Conservation (phyloP, 768 basidiomycete species). For the Termitomyces heimii region DNA sequence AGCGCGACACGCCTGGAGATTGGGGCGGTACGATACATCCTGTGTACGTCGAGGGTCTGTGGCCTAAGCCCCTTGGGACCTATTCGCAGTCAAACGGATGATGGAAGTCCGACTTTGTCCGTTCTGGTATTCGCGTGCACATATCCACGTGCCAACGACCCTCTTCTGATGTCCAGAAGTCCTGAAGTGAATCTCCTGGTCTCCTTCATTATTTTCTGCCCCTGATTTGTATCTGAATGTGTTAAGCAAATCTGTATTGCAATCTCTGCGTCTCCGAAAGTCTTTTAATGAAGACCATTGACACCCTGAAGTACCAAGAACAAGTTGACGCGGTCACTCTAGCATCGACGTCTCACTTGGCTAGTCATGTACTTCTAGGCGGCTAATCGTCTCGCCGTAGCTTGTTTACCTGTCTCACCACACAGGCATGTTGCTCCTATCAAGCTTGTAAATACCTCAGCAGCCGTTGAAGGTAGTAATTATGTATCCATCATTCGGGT, state of each 20-base stretch:
- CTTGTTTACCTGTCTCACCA: neutral
- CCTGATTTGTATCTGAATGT: neutral
- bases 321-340: neutral
- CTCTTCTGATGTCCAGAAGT: neutral
- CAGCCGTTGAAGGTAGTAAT: neutral
- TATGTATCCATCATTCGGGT: neutral
- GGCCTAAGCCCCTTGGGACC: slow-evolving; percentile 11
- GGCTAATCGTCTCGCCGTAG: too few species aligned
- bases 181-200: neutral
- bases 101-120: slow-evolving; percentile 32
- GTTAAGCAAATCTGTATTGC: neutral
- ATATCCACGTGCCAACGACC: neutral
- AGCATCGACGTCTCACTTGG: neutral
- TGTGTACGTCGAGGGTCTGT: slow-evolving; percentile 18
- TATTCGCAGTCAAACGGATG: slow-evolving; percentile 5
- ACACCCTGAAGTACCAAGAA: neutral
- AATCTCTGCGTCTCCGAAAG: neutral
- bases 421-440: neutral
- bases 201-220: neutral
- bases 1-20: slow-evolving; percentile 46
- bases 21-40: slow-evolving; percentile 55
- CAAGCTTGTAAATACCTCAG: neutral
- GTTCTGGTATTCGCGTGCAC: slow-evolving; percentile 5
- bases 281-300: neutral
- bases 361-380: neutral